Evolutionary conservation across 129 eudicot genomes (phyloP).

Genomic region (Escallonia herrerae): DNA sequence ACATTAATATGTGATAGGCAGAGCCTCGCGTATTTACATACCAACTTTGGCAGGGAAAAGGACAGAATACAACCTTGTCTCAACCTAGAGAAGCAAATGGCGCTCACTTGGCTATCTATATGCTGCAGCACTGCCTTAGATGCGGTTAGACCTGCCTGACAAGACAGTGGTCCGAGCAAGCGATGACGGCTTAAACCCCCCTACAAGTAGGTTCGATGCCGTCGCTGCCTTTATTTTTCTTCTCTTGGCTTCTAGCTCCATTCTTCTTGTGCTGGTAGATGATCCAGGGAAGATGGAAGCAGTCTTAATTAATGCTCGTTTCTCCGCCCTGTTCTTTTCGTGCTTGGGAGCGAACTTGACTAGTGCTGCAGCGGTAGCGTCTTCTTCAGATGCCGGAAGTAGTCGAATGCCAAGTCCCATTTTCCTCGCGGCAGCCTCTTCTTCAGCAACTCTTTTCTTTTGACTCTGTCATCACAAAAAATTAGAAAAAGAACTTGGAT

Average conservation of each 20-base stretch:
- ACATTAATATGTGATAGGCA: not conserved
- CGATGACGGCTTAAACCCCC: constrained; percentile 80
- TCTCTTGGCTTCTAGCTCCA: constrained; percentile 64
- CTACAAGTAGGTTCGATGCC: constrained; percentile 53
- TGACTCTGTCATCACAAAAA: constrained; percentile 30
- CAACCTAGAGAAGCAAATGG: too few species aligned
- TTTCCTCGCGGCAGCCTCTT: constrained; percentile 60
- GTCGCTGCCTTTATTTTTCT: constrained; percentile 75
- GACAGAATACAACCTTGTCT: too few species aligned
- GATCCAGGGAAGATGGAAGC: constrained; percentile 51
- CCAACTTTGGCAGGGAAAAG: too few species aligned
- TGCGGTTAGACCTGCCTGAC: constrained; percentile 25
- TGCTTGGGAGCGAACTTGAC: constrained; percentile 60
- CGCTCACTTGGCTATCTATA: not conserved
- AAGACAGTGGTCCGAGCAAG: constrained; percentile 42
- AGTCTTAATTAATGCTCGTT: constrained; percentile 59
- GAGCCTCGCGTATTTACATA: too few species aligned
- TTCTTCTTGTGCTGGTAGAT: constrained; percentile 34
- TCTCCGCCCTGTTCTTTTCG: constrained; percentile 53
- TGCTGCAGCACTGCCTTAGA: constrained; percentile 2
- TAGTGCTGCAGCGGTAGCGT: constrained; percentile 55
- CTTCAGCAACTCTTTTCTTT: constrained; percentile 86
- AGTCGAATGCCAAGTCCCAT: constrained; percentile 73
- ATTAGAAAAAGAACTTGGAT: not conserved
- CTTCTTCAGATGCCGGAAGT: constrained; percentile 73